Base-by-base conservation (phyloP, 495 filamentous ascomycete species). In the Neurospora sp. region DNA sequence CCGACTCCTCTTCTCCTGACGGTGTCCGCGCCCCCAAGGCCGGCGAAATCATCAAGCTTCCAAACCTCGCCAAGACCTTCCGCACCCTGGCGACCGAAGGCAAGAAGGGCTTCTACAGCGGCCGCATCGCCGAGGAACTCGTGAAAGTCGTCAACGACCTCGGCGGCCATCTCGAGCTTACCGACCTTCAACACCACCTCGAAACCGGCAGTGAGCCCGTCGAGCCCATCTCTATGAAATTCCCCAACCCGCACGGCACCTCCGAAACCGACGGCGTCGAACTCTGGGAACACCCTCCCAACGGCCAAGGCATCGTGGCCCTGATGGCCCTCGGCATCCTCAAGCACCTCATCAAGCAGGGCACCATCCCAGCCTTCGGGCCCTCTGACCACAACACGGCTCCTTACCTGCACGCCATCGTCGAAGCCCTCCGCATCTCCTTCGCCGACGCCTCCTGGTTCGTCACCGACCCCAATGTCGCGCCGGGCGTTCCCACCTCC, bases 251-350 rank as follows among this genome's bases (percentile, higher is more conserved):
- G 74, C 79, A 27, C 11, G 85, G 86, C 71, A 31, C 76, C 10
- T 35, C 71, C 35, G 35, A 41, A 38, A 72, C 23, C 44, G 73
- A 66, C 40, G 77, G 80, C 42, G 54, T 97, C 23, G 90, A 96
- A 76, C 79, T 99, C 2, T 98, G 94, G 94, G 96, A 99, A 76
- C 94, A 97, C 82, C 93, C 96, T 46, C 96, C 96, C n/a, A 98
- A 98, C 82, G 94, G 96, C 0, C 96, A 99, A 81, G 96, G 96
- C 12, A 92, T 99, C 74, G 94, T 98, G 0, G 96, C 96, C 5
- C 86, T 98, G 46, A 96, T 98, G 89, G 91, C 96, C 1, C 85
- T 99, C 0, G 96, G 96, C 3, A 95, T 98, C 74, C 84, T 99
- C 62, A 90, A 97, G 78, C 88, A 92, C 76, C 87, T 99, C 6